Evolutionary conservation across 495 filamentous ascomycete genomes (phyloP).

Genomic region (Penicillium longicatenatum): DNA sequence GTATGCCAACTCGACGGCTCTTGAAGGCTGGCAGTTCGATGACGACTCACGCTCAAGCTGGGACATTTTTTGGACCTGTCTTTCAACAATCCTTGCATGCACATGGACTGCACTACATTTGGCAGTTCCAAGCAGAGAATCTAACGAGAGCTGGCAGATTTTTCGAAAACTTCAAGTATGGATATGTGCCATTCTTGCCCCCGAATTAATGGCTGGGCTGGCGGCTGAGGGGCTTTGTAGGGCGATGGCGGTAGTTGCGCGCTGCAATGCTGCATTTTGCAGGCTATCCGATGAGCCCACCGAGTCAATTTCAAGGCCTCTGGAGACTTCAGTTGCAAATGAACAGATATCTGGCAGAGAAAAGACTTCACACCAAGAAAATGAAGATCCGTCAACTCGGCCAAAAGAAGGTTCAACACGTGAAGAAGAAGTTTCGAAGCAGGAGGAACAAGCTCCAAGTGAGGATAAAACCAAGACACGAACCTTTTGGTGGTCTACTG

Average conservation of each 20-base stretch:
- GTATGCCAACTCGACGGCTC: slow-evolving; percentile 10
- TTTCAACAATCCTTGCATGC: slow-evolving; percentile 24
- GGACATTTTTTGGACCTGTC: slow-evolving; percentile 24
- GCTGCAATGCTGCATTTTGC: slow-evolving; percentile 11
- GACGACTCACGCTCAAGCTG: slow-evolving; percentile 17
- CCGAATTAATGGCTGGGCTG: slow-evolving; percentile 8
- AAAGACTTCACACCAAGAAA: not conserved
- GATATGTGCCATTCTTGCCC: slow-evolving; percentile 11
- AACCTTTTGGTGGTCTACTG: not conserved
- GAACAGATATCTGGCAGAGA: not conserved
- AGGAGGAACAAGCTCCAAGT: not conserved
- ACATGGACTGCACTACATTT: slow-evolving; percentile 23
- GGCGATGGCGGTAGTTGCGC: not conserved
- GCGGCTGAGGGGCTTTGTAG: slow-evolving; percentile 6
- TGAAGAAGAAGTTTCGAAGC: not conserved
- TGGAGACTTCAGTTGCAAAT: not conserved
- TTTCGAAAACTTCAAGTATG: slow-evolving; percentile 3
- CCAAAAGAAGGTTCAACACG: not conserved
- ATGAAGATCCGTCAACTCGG: not conserved
- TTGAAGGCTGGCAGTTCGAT: slow-evolving; percentile 20
- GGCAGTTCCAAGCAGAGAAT: slow-evolving; percentile 3
- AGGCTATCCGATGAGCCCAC: not conserved
- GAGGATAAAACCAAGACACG: not conserved
- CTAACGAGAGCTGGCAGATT: not conserved
- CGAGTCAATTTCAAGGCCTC: not conserved